Evolutionary conservation across 2,329 filamentous ascomycete genomes (phyloP), one percentile per base, ranked within the genome.

Genomic region (Alternaria conjuncta): DNA sequence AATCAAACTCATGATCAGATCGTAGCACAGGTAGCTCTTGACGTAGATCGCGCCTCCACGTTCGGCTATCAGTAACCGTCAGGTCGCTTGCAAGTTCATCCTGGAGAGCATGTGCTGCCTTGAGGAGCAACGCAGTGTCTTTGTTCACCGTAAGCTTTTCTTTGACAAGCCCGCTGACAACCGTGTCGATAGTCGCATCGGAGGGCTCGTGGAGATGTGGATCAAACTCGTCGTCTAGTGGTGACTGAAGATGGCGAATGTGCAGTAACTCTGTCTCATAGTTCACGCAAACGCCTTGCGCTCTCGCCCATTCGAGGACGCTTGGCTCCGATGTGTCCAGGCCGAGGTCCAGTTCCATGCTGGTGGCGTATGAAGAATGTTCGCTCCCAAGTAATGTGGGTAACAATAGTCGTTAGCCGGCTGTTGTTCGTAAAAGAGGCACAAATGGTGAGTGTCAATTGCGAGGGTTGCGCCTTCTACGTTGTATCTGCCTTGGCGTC

Each of bases 221-320:
- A 61, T 71, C 57, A 46, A 73, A 20, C 2, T 53, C 41, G 12
- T 70, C 43, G 13, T 49, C 51, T 6, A 65, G 63, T 64, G 60
- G 57, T 50, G 60, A n/a, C 23, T 36, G 30, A 6, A 70, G 21
- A 44, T 73, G 57, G 45, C 51, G 21, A 10, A 69, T 23, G 4
- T 71, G 41, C 2, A 77, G 75, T 47, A 78, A 59, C 2, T 78
- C 67, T 6, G 69, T 68, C 5, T 71, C 72, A 68, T 81, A 81
- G 60, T 83, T 73, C 55, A 61, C 72, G 30, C 79, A 81, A 21
- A 86, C 75, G 4, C 79, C 79, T 61, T 85, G 74, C 53, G 79
- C 81, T 23, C 83, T 80, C 20, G 84, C 84, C 65, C 86, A 86
- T 18, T 84, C 81, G 8, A 85, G 72, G 7, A 82, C 67, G 20